Evolutionary conservation across 306 rosid genomes (phyloP), one percentile per base, ranked within the genome.

Genomic region (Ormosia emarginata): DNA sequence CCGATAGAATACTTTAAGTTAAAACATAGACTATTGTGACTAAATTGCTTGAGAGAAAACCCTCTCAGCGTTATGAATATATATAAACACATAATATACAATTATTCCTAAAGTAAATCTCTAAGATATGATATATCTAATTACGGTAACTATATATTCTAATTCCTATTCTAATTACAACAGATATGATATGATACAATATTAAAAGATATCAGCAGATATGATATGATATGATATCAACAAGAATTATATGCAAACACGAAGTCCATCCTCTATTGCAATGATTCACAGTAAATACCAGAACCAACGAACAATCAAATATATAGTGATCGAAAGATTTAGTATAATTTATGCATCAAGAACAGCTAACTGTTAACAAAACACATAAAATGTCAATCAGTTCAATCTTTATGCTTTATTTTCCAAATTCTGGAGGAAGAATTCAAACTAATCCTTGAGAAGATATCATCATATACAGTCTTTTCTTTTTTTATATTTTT

Each of bases 381-480:
- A 61, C 33, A 36, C 43, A 61, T 0, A 59, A 70, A 78, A 41
- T 33, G 37, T 53, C 32, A 58, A 61, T 47, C 36, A 80, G 43
- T 59, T 71, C 56, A 57, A 39, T 57, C 79, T 13, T 34, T 52
- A 46, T 49, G 56, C 34, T 53, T 43, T 15, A 15, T 6, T 66
- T 79, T 13, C 14, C 43, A 58, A 73, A 67, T 46, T 79, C 57
- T 33, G 55, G 75, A 62, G 43, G 71, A 71, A 71, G 43, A 83
- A 17, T 53, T 30, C 39, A 39, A 71, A 67, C 59, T 71, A 83
- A 71, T 50, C 78, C 56, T 58, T 47, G 18, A 57, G 61, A 49
- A 13, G 78, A 58, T 14, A 67, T 14, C 65, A 56, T 73, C 41
- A 7, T 68, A 70, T n/a, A 67, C n/a, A 68, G 30, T 12, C 30